Conservation (phyloP, 2,329 filamentous ascomycete species). For the Chaetothyriales sp. region DNA sequence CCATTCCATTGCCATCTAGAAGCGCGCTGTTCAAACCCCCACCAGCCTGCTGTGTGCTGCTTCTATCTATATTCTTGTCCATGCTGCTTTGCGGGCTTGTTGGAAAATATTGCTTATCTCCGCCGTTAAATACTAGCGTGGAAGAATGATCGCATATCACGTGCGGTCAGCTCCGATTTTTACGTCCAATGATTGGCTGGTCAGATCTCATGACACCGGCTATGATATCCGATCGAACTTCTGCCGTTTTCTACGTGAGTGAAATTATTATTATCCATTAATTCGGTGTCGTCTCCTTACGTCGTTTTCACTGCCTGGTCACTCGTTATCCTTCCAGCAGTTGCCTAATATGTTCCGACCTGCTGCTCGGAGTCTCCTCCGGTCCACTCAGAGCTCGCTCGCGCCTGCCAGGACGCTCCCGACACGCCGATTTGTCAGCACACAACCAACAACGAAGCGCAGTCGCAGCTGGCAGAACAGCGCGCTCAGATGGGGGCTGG, state of each 20-base stretch:
- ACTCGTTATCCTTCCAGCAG: neutral
- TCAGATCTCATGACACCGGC: neutral
- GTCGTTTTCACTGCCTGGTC: neutral
- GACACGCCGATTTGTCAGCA: slow-evolving; percentile 39
- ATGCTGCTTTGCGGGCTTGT: too few species aligned
- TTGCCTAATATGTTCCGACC: slow-evolving; percentile 36
- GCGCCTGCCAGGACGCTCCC: slow-evolving; percentile 6
- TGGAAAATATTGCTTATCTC: too few species aligned
- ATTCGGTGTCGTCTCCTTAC: neutral
- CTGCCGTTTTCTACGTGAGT: neutral
- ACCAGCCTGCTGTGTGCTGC: too few species aligned
- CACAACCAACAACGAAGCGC: slow-evolving; percentile 45
- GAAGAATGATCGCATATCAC: too few species aligned
- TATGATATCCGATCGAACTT: neutral
- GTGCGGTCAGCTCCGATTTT: too few species aligned
- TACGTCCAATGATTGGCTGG: neutral
- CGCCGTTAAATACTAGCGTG: too few species aligned
- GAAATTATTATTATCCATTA: too few species aligned
- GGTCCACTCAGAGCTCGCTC: slow-evolving; percentile 14
- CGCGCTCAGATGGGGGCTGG: slow-evolving; percentile 57
- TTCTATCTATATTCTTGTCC: too few species aligned
- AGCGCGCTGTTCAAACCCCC: too few species aligned
- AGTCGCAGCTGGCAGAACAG: slow-evolving; percentile 70
- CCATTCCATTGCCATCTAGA: slow-evolving; percentile 6
- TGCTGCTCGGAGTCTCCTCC: slow-evolving; percentile 31